Evolutionary conservation across 352 stramenopile species (phyloP).

Genomic region (Pythium aristosporum): DNA sequence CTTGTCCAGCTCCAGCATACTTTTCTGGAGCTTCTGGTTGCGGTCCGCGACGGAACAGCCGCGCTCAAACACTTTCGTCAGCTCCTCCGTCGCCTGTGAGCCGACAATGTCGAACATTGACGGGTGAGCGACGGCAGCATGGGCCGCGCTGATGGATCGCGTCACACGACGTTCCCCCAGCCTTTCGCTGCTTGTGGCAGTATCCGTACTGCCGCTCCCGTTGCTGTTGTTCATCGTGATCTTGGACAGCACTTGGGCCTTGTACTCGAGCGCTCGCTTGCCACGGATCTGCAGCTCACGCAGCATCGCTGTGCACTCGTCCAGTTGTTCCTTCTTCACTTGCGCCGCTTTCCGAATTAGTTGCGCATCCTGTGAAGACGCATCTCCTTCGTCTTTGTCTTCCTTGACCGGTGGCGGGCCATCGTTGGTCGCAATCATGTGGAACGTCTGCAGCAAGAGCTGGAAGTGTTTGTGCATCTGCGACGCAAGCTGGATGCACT

Average conservation of each 20-base stretch:
- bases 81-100: constrained; percentile 54
- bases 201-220: not conserved
- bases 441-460: constrained; percentile 71
- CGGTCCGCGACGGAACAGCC: constrained; percentile 52
- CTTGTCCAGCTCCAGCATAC: constrained; percentile 69
- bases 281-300: constrained; percentile 62
- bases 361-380: not conserved
- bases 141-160: constrained; percentile 70
- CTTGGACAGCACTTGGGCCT: constrained; percentile 65
- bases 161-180: constrained; percentile 61
- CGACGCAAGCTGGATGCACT: constrained; percentile 80
- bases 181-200: constrained; percentile 5
- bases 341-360: not conserved
- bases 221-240: constrained; percentile 28
- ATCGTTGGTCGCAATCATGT: constrained; percentile 37
- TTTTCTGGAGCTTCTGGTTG: constrained; percentile 47
- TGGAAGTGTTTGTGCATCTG: constrained; percentile 90
- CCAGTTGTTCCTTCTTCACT: constrained; percentile 11
- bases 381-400: not conserved
- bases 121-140: constrained; percentile 74
- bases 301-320: constrained; percentile 62
- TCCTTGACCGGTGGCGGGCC: not conserved
- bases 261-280: constrained; percentile 60
- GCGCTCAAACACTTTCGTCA: constrained; percentile 43
- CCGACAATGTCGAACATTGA: constrained; percentile 87